Percentiles rank a stretch among this genome's conserved stretches.
Conservation (phyloP, 2,329 filamentous ascomycete genomes). For the Ophiostoma ips region DNA sequence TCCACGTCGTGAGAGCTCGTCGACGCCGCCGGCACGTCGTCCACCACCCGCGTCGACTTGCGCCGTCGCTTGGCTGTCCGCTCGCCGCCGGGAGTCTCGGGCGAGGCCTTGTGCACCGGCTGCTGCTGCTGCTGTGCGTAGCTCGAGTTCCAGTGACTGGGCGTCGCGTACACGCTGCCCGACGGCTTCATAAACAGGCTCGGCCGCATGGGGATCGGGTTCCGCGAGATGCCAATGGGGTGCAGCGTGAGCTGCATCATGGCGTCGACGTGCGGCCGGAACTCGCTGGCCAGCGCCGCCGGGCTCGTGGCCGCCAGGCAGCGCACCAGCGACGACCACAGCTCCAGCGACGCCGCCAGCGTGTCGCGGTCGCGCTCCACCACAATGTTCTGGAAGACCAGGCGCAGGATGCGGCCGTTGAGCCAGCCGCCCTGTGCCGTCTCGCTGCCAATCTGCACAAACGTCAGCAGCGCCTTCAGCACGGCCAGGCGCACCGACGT, state of each 20-base stretch:
- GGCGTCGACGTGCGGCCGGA: conserved; percentile 62
- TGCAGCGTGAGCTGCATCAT: conserved; percentile 75
- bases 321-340: conserved; percentile 70
- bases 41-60: conserved; percentile 69
- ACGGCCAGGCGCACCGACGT: conserved; percentile 90
- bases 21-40: conserved; percentile 48
- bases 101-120: conserved; percentile 33
- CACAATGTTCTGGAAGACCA: conserved; percentile 89
- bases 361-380: conserved; percentile 83
- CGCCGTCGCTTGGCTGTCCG: conserved; percentile 62
- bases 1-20: conserved; percentile 88
- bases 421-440: conserved; percentile 82
- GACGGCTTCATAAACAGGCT: conserved; percentile 87
- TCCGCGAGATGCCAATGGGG: conserved; percentile 80
- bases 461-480: conserved; percentile 81
- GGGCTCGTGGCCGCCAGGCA: conserved; percentile 47
- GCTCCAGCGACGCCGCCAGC: conserved; percentile 66
- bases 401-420: conserved; percentile 70
- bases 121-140: neutral
- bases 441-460: conserved; percentile 71
- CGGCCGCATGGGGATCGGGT: conserved; percentile 85
- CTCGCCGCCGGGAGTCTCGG: conserved; percentile 34
- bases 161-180: conserved; percentile 60
- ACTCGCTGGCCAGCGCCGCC: conserved; percentile 54
- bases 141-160: conserved; percentile 24